Percentiles rank a stretch among this genome's conserved stretches.
phyloP scores from a whole-genome alignment of 2,329 filamentous ascomycete species.

The Botrytis sinoallii region DNA sequence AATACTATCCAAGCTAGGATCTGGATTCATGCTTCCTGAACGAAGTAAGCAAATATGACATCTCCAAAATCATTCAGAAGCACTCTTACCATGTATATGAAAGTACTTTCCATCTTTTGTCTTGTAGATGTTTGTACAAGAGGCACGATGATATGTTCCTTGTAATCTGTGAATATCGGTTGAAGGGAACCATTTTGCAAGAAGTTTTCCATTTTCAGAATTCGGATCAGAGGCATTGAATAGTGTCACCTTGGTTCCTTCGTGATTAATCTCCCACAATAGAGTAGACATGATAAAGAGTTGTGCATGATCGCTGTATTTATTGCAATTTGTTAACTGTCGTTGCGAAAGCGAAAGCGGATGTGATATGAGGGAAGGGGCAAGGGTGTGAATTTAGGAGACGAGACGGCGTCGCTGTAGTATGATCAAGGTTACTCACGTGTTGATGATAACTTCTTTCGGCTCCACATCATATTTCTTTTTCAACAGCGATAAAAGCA shows the following conservation, averaged over 20 bases:
- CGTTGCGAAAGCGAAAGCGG: slow-evolving; percentile 36
- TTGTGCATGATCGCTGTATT: background rate
- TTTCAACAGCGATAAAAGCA: slow-evolving; percentile 45
- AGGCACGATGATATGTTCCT: background rate
- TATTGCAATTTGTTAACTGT: background rate
- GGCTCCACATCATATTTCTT: slow-evolving; percentile 45
- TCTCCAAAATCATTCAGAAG: background rate
- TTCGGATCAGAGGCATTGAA: background rate
- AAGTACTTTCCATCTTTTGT: background rate
- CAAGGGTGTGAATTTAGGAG: background rate
- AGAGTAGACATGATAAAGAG: slow-evolving; percentile 31
- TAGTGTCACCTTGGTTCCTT: slow-evolving; percentile 1
- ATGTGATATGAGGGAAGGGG: slow-evolving; percentile 30
- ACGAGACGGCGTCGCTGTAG: background rate
- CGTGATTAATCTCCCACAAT: slow-evolving; percentile 16
- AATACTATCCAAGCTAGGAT: background rate
- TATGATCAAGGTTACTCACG: slow-evolving; percentile 35
- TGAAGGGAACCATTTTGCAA: slow-evolving; percentile 23
- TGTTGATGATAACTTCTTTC: slow-evolving; percentile 46
- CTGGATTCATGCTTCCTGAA: background rate
- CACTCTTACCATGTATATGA: background rate
- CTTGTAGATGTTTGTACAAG: background rate
- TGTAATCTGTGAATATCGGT: slow-evolving; percentile 28
- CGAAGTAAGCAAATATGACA: background rate
- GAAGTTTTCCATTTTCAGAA: slow-evolving; percentile 9